These are phyloP conservation scores for Phytophthora constricta DNA, from an alignment of 352 stramenopile species.

Conservation along the genomic window DNA sequence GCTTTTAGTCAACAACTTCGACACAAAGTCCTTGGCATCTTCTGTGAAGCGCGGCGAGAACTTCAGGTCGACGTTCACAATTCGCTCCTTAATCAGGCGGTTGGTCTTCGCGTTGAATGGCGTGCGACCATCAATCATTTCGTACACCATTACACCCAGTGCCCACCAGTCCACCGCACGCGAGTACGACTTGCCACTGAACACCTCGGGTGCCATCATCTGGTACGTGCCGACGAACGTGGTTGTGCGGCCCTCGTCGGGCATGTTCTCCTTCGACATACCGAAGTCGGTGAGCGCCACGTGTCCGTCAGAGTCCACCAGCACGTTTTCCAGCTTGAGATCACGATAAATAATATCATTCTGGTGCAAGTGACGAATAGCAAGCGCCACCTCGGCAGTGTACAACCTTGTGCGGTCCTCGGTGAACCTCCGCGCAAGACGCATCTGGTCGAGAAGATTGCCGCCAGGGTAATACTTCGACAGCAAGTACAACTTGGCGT, in stretches of 20 bases:
- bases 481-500: constrained; percentile 91
- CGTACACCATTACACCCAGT: constrained; percentile 88
- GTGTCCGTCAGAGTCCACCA: constrained; percentile 96
- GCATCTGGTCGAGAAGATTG: constrained; percentile 94
- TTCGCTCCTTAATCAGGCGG: constrained; percentile 85
- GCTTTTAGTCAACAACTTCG: constrained; percentile 94
- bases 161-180: constrained; percentile 92
- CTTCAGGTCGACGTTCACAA: constrained; percentile 84
- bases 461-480: constrained; percentile 97
- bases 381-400: constrained; percentile 95
- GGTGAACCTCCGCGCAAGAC: constrained; percentile 89
- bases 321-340: constrained; percentile 98
- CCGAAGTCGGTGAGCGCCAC: constrained; percentile 99
- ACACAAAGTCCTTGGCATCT: constrained; percentile 87
- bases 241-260: constrained; percentile 68
- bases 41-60: constrained; percentile 84
- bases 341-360: constrained; percentile 98
- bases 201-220: constrained; percentile 93
- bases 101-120: constrained; percentile 91
- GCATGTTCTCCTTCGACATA: constrained; percentile 98
- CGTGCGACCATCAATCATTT: constrained; percentile 88
- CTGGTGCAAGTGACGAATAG: constrained; percentile 93
- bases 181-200: constrained; percentile 88
- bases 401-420: constrained; percentile 96
- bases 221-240: constrained; percentile 94